Base-by-base conservation (phyloP, 1,139 yeast genomes). In the Sugiyamaella paludigena region DNA sequence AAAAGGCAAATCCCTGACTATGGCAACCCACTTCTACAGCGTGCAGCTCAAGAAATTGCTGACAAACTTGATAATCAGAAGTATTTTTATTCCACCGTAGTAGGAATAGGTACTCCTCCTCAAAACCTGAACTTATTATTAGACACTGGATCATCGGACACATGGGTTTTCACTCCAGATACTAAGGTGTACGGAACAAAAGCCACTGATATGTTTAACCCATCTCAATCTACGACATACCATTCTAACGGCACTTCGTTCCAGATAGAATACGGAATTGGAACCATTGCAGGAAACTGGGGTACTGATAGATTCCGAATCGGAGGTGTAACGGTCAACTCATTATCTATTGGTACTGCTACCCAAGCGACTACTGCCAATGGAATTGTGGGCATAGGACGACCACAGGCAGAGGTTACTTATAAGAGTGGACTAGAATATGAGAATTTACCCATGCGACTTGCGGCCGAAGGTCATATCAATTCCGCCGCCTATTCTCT, bases 141-240 rank as follows among this genome's bases (percentile, higher is more conserved):
- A 36, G 91, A 84, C 60, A 82, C 89, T 6, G 89, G 89, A 0
- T 81, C 87, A 1, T 75, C 87, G 1, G 89, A 84, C 63, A 70
- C 83, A 51, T 83, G 88, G 88, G 77, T 83, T 11, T 67, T 66
- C 55, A 61, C 66, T 29, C 58, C 62, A 7, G 47, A 50, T 2
- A 69, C 68, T 11, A 47, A 53, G 41, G 55, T 55, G 39, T 33
- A 47, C 12, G 58, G 62, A 12, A 52, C 53, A 28, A 55, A 51
- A 39, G 60, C 65, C 7, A 51, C 56, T 4, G 56, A 76, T 5
- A 82, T 80, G 60, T 68, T 57, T 39, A 60, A 60, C 30, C 64
- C 58, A 6, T 44, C 56, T 29, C 48, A 51, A 28, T 55, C 64
- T 4, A 43, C 33, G 28, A 52, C 64, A 2, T 62, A 52, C 49